Conservation (phyloP, 1,284 basidiomycete genomes). For the Megacollybia platyphylla region DNA sequence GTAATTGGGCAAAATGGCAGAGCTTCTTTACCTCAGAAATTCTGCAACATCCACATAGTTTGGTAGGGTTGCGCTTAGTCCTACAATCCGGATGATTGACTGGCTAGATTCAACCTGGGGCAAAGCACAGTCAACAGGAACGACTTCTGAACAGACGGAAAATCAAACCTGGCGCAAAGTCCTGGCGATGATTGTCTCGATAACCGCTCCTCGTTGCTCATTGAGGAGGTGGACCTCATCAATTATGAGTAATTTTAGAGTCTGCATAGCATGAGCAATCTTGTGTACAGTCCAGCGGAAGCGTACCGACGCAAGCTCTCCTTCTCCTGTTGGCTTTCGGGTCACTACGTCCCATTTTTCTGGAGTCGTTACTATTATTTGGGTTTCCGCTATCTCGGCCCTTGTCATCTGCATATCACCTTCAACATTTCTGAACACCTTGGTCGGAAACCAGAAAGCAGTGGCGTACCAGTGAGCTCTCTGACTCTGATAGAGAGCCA, state of each 20-base stretch:
- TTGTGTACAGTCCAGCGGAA: neutral
- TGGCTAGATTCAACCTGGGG: constrained; percentile 88
- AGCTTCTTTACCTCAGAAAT: constrained; percentile 56
- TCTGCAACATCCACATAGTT: constrained; percentile 97
- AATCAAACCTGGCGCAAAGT: constrained; percentile 74
- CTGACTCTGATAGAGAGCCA: constrained; percentile 86
- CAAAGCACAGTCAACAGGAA: neutral
- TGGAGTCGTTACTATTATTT: constrained; percentile 97
- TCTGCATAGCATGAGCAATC: constrained; percentile 29
- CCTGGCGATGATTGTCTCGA: constrained; percentile 96
- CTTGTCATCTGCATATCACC: constrained; percentile 99
- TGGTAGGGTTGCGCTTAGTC: constrained; percentile 94
- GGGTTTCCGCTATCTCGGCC: constrained; percentile 89
- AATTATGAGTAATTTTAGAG: constrained; percentile 91
- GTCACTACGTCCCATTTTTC: constrained; percentile 99
- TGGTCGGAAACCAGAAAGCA: neutral
- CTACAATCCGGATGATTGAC: constrained; percentile 95
- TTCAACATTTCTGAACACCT: constrained; percentile 13
- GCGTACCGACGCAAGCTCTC: constrained; percentile 81
- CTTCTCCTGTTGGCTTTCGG: constrained; percentile 92
- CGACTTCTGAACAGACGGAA: neutral
- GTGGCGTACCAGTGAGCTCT: constrained; percentile 71
- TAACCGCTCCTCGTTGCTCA: constrained; percentile 96
- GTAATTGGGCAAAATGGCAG: constrained; percentile 3
- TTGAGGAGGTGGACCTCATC: constrained; percentile 98